phyloP scores from a whole-genome alignment of 768 basidiomycete genomes.

The Symmetrospora coprosmae region DNA sequence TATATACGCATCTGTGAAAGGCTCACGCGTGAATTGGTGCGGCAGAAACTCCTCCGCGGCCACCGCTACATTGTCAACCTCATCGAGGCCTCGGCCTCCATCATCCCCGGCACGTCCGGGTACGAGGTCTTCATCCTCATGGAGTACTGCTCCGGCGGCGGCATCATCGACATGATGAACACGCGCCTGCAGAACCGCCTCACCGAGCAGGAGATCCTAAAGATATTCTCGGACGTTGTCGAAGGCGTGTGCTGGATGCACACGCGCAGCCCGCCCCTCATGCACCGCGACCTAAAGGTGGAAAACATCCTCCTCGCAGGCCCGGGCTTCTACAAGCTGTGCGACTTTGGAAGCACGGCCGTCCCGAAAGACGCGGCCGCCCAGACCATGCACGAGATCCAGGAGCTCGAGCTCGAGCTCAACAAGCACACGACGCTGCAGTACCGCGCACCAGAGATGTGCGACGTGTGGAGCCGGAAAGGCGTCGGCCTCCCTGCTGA shows the following conservation, averaged over 20 bases:
- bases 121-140: constrained; percentile 97
- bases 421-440: constrained; percentile 92
- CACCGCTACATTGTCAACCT: constrained; percentile 92
- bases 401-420: constrained; percentile 73
- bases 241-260: constrained; percentile 63
- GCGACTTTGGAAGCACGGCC: constrained; percentile 91
- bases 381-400: constrained; percentile 64
- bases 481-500: constrained; percentile 51
- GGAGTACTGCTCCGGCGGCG: constrained; percentile 80
- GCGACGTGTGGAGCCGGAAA: constrained; percentile 68
- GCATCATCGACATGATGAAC: constrained; percentile 99
- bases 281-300: constrained; percentile 87
- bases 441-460: constrained; percentile 98
- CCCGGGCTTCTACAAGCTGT: constrained; percentile 74
- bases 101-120: constrained; percentile 46
- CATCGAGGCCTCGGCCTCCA: constrained; percentile 85
- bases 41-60: constrained; percentile 73
- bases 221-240: constrained; percentile 94
- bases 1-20: no score
- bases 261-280: constrained; percentile 67
- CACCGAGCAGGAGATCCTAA: constrained; percentile 88
- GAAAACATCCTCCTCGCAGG: constrained; percentile 93
- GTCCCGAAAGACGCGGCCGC: constrained; percentile 57
- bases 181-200: constrained; percentile 82
- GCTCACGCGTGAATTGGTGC: no score